Base-by-base conservation (phyloP, 306 rosid genomes). In the Vigna unguiculata region DNA sequence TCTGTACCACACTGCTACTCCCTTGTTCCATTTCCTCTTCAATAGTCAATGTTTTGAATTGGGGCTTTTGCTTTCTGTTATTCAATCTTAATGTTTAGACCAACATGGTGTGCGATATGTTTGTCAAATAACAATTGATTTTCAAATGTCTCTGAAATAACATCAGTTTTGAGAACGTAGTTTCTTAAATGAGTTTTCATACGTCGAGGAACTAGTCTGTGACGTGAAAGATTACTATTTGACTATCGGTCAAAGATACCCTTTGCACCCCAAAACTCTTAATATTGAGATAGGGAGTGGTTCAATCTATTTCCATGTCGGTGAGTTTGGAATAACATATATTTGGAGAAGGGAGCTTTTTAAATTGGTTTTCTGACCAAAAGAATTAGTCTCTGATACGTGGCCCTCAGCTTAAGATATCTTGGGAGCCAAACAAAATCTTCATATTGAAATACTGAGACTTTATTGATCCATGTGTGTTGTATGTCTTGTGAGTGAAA, bases 401-500 rank as follows among this genome's bases (percentile, higher is more conserved):
- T 51, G 57, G 13, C 24, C 8, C 11, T 52, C 6, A 1, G 59
- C 12, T 19, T 15, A 20, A 9, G 48, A 11, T 43, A 12, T 12
- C 1, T 9, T 51, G 7, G 53, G 12, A 2, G 9, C 22, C 20
- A 51, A 55, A 53, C 12, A 20, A 20, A 53, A 4, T 21, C 32
- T 55, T 55, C 4, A 22, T 55, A 3, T 40, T 40, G 11, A 38
- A 6, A 45, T 20, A 20, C 13, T n/a, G 45, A 38, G 57, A 61
- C 1, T 17, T 1, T 30, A 47, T 47, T 78, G 30, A 36, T 21
- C 46, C 20, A 7, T 45, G 80, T 66, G 48, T 68, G 32, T 51
- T 73, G 47, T 74, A 46, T 28, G 60, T 20, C 20, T 9, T 74
- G 48, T 61, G 61, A 61, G 38, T 59, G 71, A 58, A 78, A 78